Evolutionary conservation across 2,329 filamentous ascomycete genomes (phyloP), one percentile per base, ranked within the genome.

Genomic region (Cadophora gregata): DNA sequence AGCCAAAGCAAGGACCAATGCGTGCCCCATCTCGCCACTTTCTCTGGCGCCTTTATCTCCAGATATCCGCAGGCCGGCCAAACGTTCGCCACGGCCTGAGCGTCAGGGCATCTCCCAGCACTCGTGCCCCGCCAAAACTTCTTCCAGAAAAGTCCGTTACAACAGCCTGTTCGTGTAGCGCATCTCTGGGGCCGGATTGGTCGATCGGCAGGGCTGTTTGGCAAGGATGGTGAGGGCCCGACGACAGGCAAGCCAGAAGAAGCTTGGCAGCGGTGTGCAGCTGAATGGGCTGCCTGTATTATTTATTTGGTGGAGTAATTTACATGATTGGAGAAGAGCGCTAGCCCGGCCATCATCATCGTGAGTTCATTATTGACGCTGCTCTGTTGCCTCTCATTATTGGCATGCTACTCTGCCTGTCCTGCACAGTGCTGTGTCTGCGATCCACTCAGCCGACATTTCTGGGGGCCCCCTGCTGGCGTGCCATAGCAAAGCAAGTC

Each of bases 201-300:
- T 25, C 33, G 47, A 58, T 58, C 33, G 33, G 24, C 62, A 63
- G 51, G 51, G 38, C 27, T 47, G 24, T 27, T n/a, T n/a, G 4
- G 27, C 38, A 63, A 64, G 56, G 53, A 51, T n/a, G 45, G n/a
- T 12, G 29, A 25, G 48, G 48, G 27, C 42, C 19, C n/a, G n/a
- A n/a, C n/a, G 42, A 47, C 29, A 56, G 51, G 51, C 51, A 56
- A 56, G 29, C 24, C 51, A 31, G 21, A 58, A 31, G 21, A 58
- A 38, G 38, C 64, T 61, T 66, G 64, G 64, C 62, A 64, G 27
- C 19, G 24, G 65, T 65, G 65, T 62, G 71, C 72, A 73, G 65
- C 66, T 71, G 69, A 69, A 70, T 66, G 72, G 72, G 29, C 56
- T 50, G 31, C 42, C 19, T 47, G 42, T 47, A 5, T 21, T n/a